phyloP scores from a whole-genome alignment of 2,329 filamentous ascomycete species.

The Diaporthe destruens region DNA sequence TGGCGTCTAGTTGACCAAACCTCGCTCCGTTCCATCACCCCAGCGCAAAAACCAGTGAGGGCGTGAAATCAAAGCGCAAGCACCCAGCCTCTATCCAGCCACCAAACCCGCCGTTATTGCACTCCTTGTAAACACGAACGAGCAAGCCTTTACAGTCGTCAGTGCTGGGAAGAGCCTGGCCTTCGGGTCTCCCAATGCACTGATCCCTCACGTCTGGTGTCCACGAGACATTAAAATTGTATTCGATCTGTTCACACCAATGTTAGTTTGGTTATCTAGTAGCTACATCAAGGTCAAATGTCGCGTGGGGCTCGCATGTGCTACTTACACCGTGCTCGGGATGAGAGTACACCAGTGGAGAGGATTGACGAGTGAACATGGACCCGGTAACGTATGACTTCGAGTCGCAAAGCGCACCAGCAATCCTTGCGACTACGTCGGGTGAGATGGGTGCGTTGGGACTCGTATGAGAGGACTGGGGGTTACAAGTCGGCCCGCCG shows the following conservation, averaged over 20 bases:
- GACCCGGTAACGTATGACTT: not conserved
- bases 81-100: not conserved
- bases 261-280: not conserved
- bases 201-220: not conserved
- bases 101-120: not conserved
- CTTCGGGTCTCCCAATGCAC: not conserved
- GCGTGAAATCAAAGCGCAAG: not conserved
- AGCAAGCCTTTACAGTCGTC: not conserved
- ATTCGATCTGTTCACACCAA: not conserved
- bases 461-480: not conserved
- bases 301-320: not conserved
- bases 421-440: not conserved
- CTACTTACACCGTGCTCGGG: not conserved
- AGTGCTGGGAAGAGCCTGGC: not conserved
- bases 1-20: not conserved
- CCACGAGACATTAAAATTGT: slow-evolving; percentile 1
- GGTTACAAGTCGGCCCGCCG: not conserved
- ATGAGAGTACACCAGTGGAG: not conserved
- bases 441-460: not conserved
- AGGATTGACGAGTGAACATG: not conserved
- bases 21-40: not conserved
- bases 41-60: not conserved
- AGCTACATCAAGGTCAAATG: no score
- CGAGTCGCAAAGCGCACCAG: not conserved
- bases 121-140: not conserved